Base-by-base conservation (phyloP, 345 rosid species). In the Dipteronia sinensis region DNA sequence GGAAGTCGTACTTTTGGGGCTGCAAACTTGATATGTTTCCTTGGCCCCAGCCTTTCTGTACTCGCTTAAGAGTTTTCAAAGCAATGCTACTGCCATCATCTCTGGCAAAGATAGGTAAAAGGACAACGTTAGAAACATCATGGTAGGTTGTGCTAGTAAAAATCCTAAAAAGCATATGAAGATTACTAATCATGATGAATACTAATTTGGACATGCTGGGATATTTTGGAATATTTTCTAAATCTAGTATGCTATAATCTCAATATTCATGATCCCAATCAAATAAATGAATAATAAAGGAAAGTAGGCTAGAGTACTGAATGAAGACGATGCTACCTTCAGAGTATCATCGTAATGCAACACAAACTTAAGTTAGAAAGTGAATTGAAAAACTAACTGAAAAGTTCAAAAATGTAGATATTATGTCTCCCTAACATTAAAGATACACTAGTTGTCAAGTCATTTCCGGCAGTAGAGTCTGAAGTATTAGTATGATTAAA, bases 71-170 rank as follows among this genome's bases (percentile, higher is more conserved):
- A 63, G 91, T 82, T 88, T 89, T 92, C 71, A 90, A 67, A 29
- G 94, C 97, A 77, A 89, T 87, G 81, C 92, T 90, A 86, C 99
- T 94, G 65, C 98, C 97, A 82, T 96, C 99, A 80, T 94, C 95
- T 87, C 99, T 94, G 99, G 58, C 56, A 78, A 83, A 85, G 40
- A 76, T 13, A 67, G 65, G 65, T 23, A 83, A 67, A 58, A 75
- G 31, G 34, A 71, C 69, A 67, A 73, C 27, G 51, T 47, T 38
- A 78, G 68, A 8, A 44, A 64, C 17, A 71, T 70, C 72, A 70
- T n/a, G 74, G 27, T n/a, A 7, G 12, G 34, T 61, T 71, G 61
- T 66, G 63, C 58, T 72, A 27, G 61, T 38, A 22, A 20, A 7
- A 44, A 72, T 34, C 11, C 7, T n/a, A 19, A 56, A 17, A 17